phyloP scores from a whole-genome alignment of 257 asterid species.

The Ocimum tenuiflorum region DNA sequence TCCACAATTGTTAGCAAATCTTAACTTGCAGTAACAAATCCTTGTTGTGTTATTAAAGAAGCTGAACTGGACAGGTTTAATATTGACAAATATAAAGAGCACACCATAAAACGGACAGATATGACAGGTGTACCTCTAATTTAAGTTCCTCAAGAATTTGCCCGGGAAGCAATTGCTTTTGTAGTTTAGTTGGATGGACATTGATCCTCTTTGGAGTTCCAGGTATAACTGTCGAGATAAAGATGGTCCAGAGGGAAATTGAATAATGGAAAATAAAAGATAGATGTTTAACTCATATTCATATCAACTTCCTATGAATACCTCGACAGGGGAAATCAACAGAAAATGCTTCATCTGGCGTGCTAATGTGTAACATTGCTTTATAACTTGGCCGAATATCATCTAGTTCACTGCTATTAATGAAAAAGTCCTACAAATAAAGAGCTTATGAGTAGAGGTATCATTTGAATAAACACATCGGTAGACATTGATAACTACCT shows the following conservation, averaged over 20 bases:
- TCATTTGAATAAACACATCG: neutral
- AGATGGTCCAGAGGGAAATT: slow-evolving; percentile 14
- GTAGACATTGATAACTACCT: slow-evolving; percentile 30
- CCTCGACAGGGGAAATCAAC: slow-evolving; percentile 44
- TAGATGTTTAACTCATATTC: neutral
- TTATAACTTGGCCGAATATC: slow-evolving; percentile 49
- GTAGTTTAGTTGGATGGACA: slow-evolving; percentile 11
- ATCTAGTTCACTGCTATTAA: slow-evolving; percentile 34
- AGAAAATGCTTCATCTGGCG: slow-evolving; percentile 27
- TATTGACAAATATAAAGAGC: neutral
- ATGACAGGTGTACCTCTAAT: slow-evolving; percentile 34
- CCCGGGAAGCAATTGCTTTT: slow-evolving; percentile 43
- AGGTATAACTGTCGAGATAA: slow-evolving; percentile 40
- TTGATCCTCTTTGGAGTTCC: slow-evolving; percentile 31
- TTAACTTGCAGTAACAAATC: neutral
- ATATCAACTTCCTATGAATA: neutral
- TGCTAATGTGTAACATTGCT: slow-evolving; percentile 31
- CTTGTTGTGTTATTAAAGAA: neutral
- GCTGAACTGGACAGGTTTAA: neutral
- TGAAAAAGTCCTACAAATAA: slow-evolving; percentile 28
- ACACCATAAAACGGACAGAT: neutral
- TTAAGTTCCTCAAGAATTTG: slow-evolving; percentile 37
- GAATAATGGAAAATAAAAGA: neutral
- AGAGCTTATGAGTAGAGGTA: slow-evolving; percentile 11
- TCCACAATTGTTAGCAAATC: neutral